These are phyloP conservation scores for Flaveria robusta DNA, from an alignment of 129 eudicot genomes.

Conservation along the genomic window DNA sequence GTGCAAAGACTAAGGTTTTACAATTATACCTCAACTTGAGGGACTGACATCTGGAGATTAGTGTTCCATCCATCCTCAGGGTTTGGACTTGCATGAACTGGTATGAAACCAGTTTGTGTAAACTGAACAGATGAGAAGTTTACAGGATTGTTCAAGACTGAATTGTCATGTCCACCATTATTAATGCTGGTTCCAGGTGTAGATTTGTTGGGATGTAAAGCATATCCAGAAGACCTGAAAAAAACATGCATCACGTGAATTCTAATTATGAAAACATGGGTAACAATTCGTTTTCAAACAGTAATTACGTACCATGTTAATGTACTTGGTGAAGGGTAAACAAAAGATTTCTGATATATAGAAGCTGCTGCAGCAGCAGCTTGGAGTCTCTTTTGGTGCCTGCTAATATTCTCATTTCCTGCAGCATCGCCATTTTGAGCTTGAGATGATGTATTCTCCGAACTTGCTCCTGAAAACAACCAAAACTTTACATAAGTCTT, in stretches of 20 bases:
- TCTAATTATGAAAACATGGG: conserved; percentile 14
- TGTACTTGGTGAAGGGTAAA: conserved; percentile 77
- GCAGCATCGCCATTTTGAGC: conserved; percentile 52
- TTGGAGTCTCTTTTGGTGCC: conserved; percentile 72
- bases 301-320: conserved; percentile 56
- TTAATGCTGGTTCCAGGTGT: conserved; percentile 23
- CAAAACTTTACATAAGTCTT: conserved; percentile 9
- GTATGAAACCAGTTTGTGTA: conserved; percentile 38
- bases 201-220: conserved; percentile 43
- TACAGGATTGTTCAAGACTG: conserved; percentile 32
- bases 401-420: conserved; percentile 47
- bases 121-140: conserved; percentile 44
- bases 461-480: conserved; percentile 51
- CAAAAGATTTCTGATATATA: conserved; percentile 83
- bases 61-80: conserved; percentile 31
- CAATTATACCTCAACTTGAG: conserved; percentile 61
- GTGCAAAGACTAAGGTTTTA: neutral
- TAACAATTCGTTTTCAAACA: conserved; percentile 2
- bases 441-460: conserved; percentile 56
- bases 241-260: neutral
- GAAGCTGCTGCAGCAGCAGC: conserved; percentile 97
- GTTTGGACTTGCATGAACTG: conserved; percentile 33
- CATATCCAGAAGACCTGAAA: conserved; percentile 69
- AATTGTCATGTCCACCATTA: conserved; percentile 40
- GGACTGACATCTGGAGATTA: conserved; percentile 37